Base-by-base conservation (phyloP, 345 rosid genomes). In the Camelina hispida region DNA sequence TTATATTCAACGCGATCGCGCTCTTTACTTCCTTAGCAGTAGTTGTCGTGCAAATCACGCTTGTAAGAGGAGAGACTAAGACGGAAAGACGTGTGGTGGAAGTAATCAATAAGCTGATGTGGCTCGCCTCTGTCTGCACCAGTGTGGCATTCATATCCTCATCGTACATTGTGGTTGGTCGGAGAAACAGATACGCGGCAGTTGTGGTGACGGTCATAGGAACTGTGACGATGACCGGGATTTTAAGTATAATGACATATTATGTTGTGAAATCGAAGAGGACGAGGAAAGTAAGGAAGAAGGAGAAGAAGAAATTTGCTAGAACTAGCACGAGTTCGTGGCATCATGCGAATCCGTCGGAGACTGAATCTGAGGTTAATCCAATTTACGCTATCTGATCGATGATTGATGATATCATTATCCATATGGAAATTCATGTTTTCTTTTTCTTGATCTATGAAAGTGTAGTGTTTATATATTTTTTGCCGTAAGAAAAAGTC, bases 81-180 rank as follows among this genome's bases (percentile, higher is more conserved):
- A 59, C 97, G 0, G 97, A 88, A 70, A 88, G 93, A 79, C 85
- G 83, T 74, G 96, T 95, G 3, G 86, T 91, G 66, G 89, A 88
- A 75, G 85, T 90, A 65, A 95, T 92, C 70, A 95, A 95, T 71
- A 95, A 95, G 78, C 75, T 92, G 68, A 89, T 92, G 98, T 95
- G 99, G 98, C 72, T 95, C 22, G 99, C 99, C 9, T 90, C 98
- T 50, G 92, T 89, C 30, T 92, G 91, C 86, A 92, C 93, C 32
- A 82, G 90, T 0, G 88, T 92, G 35, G 90, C 96, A 0, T 95
- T 90, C 43, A 83, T 86, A 23, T 84, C 99, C 9, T 87, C 96
- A 1, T 84, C 98, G 4, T 92, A 90, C 68, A 95, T 90, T 62
- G 97, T 95, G 53, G 91, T 89, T 7, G 97, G 99, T 15, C 80